Base-by-base conservation (phyloP, 805 yeast species). In the Saccharomycopsis microspora region DNA sequence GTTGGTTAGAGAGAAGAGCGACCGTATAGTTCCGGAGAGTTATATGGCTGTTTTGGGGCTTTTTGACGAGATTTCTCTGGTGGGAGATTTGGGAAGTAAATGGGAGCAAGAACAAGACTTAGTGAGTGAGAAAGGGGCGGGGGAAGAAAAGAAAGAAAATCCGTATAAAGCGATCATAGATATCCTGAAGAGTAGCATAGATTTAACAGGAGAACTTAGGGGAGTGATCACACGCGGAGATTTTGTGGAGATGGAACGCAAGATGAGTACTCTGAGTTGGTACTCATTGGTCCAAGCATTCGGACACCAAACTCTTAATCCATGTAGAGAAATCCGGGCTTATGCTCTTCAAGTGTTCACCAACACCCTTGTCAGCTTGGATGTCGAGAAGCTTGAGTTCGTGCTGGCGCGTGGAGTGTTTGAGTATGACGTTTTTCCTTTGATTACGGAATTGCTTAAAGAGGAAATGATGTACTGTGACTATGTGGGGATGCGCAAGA, bases 221-320 rank as follows among this genome's bases (percentile, higher is more conserved):
- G 36, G 36, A n/a, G 55, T 69, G 30, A 57, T 70, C 10, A 53
- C 61, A 4, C n/a, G 51, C 4, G 56, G 60, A 9, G 59, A 61
- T 3, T 69, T 71, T 51, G 57, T 64, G n/a, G 49, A 60, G 31
- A 64, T 61, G 4, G 58, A 63, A 44, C 66, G 63, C 43, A 46
- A 58, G 45, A 35, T 38, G 47, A 47, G 54, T 59, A 1, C 63
- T 63, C 41, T 69, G 63, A 39, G 71, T 65, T 51, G 61, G 41
- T 61, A 66, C 54, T 82, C 95, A 1, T 67, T 85, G 51, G 69
- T 84, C 32, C 90, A 86, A 59, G 94, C 94, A 0, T 69, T 88
- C 46, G 87, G 93, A 0, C 90, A 84, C 57, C 96, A 89, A 61
- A 85, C 96, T 60, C 74, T 83, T 60, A 88, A 88, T 57, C 95